Conservation (phyloP, 345 rosid species). For the Salix brachista region DNA sequence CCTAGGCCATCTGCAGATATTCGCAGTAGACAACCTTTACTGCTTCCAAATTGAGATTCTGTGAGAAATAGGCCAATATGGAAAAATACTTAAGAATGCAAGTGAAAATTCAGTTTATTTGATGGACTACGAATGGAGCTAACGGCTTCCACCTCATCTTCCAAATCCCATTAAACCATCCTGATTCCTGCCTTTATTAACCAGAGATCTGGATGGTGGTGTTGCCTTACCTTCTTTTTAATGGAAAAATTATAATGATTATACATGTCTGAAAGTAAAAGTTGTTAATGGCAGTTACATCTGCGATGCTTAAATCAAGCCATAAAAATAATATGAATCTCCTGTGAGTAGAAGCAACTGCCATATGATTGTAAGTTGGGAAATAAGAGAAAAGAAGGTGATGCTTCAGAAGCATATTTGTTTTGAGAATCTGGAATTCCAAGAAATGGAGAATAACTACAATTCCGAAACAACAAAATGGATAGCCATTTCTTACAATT, state of each 20-base stretch:
- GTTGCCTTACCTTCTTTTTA: neutral
- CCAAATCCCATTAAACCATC: neutral
- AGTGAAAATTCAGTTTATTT: neutral
- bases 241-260: neutral
- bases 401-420: neutral
- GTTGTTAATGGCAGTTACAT: neutral
- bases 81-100: neutral
- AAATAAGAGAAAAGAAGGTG: neutral
- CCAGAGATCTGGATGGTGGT: neutral
- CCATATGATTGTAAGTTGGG: neutral
- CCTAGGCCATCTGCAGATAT: slow-evolving; percentile 62
- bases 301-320: neutral
- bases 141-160: neutral
- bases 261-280: neutral
- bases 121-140: neutral
- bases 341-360: neutral
- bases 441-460: neutral
- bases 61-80: neutral
- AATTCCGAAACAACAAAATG: slow-evolving; percentile 16
- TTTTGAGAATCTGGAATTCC: neutral
- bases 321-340: neutral
- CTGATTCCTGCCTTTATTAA: neutral
- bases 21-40: slow-evolving; percentile 44
- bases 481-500: slow-evolving; percentile 23
- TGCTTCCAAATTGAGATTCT: slow-evolving; percentile 9